These are phyloP conservation scores for Avena insularis DNA, from an alignment of 176 grass and related monocot genomes.

Conservation along the genomic window DNA sequence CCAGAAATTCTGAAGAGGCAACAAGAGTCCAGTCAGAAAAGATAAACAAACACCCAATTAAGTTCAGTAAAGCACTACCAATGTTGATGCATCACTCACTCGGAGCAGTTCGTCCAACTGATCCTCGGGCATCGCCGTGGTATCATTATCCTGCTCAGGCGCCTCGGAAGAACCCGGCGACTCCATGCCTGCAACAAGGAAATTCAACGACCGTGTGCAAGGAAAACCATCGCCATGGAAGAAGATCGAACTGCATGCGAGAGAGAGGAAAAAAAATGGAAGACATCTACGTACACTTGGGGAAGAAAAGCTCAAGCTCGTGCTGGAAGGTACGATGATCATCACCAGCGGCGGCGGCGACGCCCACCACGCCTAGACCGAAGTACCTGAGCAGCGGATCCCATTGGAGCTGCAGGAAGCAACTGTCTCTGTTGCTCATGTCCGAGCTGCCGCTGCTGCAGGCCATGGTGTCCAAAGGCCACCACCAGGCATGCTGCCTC, in stretches of 20 bases:
- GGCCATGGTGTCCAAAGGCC: constrained; percentile 55
- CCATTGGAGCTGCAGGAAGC: constrained; percentile 45
- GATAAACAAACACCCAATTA: not conserved
- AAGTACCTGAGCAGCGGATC: constrained; percentile 52
- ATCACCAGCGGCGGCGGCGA: not conserved
- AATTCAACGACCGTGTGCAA: not conserved
- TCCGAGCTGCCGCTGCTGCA: constrained; percentile 38
- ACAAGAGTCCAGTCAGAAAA: constrained; percentile 9
- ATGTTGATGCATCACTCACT: constrained; percentile 33
- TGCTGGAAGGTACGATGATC: not conserved
- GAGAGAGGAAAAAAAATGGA: not conserved
- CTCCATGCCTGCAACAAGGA: constrained; percentile 40
- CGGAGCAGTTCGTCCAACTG: constrained; percentile 56
- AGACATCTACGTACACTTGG: constrained; percentile 43
- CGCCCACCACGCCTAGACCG: constrained; percentile 23
- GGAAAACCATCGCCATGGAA: not conserved
- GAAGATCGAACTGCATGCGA: not conserved
- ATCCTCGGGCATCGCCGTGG: constrained; percentile 21
- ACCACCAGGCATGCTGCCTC: constrained; percentile 44
- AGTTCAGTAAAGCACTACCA: not conserved
- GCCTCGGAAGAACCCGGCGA: constrained; percentile 7
- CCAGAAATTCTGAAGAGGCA: constrained; percentile 51
- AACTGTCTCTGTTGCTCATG: constrained; percentile 12
- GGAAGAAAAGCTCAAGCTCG: constrained; percentile 45
- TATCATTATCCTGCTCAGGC: not conserved